Conservation (phyloP, 805 yeast species). For the Yarrowia hollandica region DNA sequence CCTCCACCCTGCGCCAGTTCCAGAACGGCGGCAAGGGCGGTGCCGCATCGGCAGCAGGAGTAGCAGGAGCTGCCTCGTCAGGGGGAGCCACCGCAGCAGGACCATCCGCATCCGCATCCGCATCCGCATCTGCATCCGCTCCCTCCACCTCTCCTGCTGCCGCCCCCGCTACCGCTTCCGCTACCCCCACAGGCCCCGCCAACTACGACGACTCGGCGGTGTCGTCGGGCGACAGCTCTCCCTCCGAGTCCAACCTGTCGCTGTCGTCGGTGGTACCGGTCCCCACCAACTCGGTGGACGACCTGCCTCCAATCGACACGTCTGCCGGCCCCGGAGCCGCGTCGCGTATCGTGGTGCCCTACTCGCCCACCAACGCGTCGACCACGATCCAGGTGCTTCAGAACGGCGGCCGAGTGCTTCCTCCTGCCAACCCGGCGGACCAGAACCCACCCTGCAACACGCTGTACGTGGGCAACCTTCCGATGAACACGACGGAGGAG, state of each 20-base stretch:
- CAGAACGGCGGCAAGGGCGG: slow-evolving; percentile 20
- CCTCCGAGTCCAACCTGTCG: slow-evolving; percentile 11
- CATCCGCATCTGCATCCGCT: too few relatives aligned
- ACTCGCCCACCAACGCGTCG: slow-evolving; percentile 39
- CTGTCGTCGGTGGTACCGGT: slow-evolving; percentile 18
- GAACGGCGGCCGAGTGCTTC: slow-evolving; percentile 45
- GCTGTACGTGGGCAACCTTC: slow-evolving; percentile 91
- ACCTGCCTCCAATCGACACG: slow-evolving; percentile 27
- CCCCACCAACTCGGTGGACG: slow-evolving; percentile 24
- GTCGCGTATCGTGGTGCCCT: slow-evolving; percentile 38
- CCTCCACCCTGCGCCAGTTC: slow-evolving; percentile 21
- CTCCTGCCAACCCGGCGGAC: slow-evolving; percentile 91
- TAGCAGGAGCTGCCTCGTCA: too few relatives aligned
- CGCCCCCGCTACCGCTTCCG: too few relatives aligned
- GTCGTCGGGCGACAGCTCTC: slow-evolving; percentile 11
- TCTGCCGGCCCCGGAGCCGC: slow-evolving; percentile 27
- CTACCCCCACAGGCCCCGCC: slow-evolving; percentile 23
- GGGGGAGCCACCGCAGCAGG: too few relatives aligned
- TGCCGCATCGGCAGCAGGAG: too few relatives aligned
- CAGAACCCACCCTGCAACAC: slow-evolving; percentile 99
- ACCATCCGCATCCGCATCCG: too few relatives aligned
- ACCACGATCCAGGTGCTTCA: slow-evolving; percentile 43
- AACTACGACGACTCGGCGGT: slow-evolving; percentile 14
- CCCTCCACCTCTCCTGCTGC: too few relatives aligned
- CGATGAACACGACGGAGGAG: slow-evolving; percentile 94